phyloP scores from a whole-genome alignment of 495 filamentous ascomycete genomes.

The Pyronema domesticum region DNA sequence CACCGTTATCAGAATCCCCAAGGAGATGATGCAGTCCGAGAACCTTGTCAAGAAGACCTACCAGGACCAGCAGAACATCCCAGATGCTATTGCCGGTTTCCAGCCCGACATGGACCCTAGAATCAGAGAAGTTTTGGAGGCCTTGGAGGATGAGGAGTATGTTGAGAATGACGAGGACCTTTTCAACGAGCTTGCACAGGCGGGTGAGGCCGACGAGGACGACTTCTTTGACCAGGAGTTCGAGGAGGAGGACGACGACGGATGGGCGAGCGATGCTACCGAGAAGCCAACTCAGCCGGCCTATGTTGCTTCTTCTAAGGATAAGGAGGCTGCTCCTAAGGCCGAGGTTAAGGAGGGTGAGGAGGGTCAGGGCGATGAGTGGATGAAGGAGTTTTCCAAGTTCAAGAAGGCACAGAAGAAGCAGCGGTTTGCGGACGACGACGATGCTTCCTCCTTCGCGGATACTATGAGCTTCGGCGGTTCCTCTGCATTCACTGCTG shows the following conservation, averaged over 20 bases:
- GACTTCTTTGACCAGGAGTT: constrained; percentile 46
- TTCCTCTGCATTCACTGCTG: constrained; percentile 32
- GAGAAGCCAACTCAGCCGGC: constrained; percentile 40
- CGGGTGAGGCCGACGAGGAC: constrained; percentile 49
- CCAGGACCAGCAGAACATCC: constrained; percentile 84
- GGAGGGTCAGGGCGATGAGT: constrained; percentile 32
- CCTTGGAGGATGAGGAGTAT: constrained; percentile 88
- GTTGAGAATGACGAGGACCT: constrained; percentile 79
- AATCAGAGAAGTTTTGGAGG: constrained; percentile 79
- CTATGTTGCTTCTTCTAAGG: neutral
- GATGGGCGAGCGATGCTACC: constrained; percentile 90
- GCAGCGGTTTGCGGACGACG: constrained; percentile 1
- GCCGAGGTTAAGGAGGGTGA: neutral
- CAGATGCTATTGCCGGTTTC: constrained; percentile 79
- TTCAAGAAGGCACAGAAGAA: constrained; percentile 61
- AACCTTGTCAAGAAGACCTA: constrained; percentile 58
- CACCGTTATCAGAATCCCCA: constrained; percentile 39
- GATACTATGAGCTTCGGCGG: constrained; percentile 27
- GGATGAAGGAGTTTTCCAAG: constrained; percentile 77
- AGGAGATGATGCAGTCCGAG: constrained; percentile 51
- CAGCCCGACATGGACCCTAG: constrained; percentile 97
- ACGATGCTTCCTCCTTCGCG: constrained; percentile 10
- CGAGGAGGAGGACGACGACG: constrained; percentile 48
- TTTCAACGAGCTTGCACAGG: constrained; percentile 59
- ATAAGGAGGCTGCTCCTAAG: neutral